Base-by-base conservation (phyloP, 495 filamentous ascomycete genomes). In the Podospora didyma region DNA sequence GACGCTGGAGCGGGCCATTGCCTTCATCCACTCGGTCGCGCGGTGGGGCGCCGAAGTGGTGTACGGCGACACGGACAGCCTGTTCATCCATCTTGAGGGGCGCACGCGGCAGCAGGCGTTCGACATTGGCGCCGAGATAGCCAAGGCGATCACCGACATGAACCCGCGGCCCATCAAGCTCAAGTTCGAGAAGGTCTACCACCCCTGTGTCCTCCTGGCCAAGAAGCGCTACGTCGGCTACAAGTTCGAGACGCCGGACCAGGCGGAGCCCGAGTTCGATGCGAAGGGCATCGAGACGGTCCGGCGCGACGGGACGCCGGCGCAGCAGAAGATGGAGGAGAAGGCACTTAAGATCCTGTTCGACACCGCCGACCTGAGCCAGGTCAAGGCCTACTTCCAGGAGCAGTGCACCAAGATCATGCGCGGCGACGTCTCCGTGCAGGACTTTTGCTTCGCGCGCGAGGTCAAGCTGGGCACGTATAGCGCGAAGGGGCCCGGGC, bases 151-250 rank as follows among this genome's bases (percentile, higher is more conserved):
- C 54, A 98, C 95, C 0, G 77, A 90, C 50, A 87, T 88, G 74
- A 98, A 97, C 69, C 94, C 94, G 10, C 82, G 89, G 10, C 94
- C 94, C 0, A 76, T 98, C 52, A 97, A 96, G 71, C 85, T 98
- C 56, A 96, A 97, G 67, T 97, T 98, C 64, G 95, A 98, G 72
- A 98, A 98, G 64, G 94, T 98, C 12, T 98, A 98, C 69, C 86
- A 91, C 51, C 95, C 94, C 0, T 97, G 92, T 64, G 84, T 97
- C 1, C 81, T 98, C 3, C 82, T 98, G 0, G 90, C 95, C 22
- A 98, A 97, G 75, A 98, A 98, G 71, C 89, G 94, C 37, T 98
- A 98, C 65, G 95, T 97, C 35, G 94, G 94, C 21, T 97, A 96
- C 78, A 97, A 96, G 67, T 98, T 95, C 72, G 94, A 98, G 66